Base-by-base conservation (phyloP, 768 basidiomycete genomes). In the Podaxis rugospora region DNA sequence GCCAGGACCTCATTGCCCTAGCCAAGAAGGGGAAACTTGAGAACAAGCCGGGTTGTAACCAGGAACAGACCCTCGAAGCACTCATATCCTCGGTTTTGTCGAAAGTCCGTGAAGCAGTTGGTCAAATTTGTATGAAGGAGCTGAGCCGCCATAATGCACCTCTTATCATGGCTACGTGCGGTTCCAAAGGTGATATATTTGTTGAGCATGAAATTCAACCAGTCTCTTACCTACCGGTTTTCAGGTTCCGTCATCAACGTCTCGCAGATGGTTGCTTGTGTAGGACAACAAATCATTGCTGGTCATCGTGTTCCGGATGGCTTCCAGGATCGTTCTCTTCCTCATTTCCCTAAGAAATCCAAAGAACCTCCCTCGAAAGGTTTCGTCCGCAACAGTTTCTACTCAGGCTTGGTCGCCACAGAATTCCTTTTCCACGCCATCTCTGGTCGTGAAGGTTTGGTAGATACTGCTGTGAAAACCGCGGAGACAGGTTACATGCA, bases 401-500 rank as follows among this genome's bases (percentile, higher is more conserved):
- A 88, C 74, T 88, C 89, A 4, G 97, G 97, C 9, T 77, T 99
- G 36, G 79, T 83, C 0, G 91, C 97, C 0, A 95, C 95, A 16
- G 97, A 99, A 70, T 99, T 99, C 77, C 72, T 99, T 56, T 98
- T 98, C 80, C 97, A 99, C 75, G 97, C 97, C 57, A 98, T 99
- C 66, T 97, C 95, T 13, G 97, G 97, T 61, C 89, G 97, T 68
- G 97, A 98, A 77, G 97, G 97, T 75, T 76, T 99, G 55, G 96
- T 99, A 68, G 97, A 99, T 76, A 99, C 97, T 0, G 97, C 97
- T 25, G 97, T 99, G 75, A 99, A 99, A 77, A 99, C 97, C 0
- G 97, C 97, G 13, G 97, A 99, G 74, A 99, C 97, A 1, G 97
- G 97, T 44, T 99, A 99, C 77, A 99, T 99, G 96, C 94, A 96